A percentile compares a stretch with the other conserved stretches of the same genome.
Conservation (phyloP, 2,329 filamentous ascomycete species). For the Aphanocladium album region DNA sequence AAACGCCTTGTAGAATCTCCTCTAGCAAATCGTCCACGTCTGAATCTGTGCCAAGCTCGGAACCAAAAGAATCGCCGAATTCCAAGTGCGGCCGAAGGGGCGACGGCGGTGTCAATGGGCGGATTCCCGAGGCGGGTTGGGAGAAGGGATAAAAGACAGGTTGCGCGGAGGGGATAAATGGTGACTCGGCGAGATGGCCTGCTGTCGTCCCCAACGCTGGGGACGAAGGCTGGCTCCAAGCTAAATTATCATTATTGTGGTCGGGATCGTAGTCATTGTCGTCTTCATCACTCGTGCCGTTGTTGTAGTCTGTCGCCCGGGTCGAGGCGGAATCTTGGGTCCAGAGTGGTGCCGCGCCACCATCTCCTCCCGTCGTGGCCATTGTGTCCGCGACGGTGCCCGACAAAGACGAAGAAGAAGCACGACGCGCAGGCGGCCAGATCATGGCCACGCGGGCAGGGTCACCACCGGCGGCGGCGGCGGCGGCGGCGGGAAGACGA, state of each 20-base stretch:
- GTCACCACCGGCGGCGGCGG: constrained; percentile 20
- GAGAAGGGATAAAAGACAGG: constrained; percentile 11
- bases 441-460: constrained; percentile 35
- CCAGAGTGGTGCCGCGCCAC: background rate
- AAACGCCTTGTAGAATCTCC: background rate
- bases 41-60: background rate
- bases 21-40: background rate
- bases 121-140: constrained; percentile 1
- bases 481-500: too few species aligned
- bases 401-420: background rate
- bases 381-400: background rate
- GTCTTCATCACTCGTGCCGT: background rate
- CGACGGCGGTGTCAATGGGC: constrained; percentile 4
- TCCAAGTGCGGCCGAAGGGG: background rate
- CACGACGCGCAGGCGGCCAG: constrained; percentile 24
- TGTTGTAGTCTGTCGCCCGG: background rate
- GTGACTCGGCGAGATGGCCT: background rate
- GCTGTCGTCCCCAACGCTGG: background rate
- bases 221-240: background rate
- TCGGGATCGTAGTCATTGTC: background rate
- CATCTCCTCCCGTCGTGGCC: background rate
- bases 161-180: constrained; percentile 11
- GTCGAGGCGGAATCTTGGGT: background rate
- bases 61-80: background rate
- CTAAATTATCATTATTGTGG: background rate